phyloP scores from a whole-genome alignment of 1,284 basidiomycete genomes.

The Trichosporon sp. region DNA sequence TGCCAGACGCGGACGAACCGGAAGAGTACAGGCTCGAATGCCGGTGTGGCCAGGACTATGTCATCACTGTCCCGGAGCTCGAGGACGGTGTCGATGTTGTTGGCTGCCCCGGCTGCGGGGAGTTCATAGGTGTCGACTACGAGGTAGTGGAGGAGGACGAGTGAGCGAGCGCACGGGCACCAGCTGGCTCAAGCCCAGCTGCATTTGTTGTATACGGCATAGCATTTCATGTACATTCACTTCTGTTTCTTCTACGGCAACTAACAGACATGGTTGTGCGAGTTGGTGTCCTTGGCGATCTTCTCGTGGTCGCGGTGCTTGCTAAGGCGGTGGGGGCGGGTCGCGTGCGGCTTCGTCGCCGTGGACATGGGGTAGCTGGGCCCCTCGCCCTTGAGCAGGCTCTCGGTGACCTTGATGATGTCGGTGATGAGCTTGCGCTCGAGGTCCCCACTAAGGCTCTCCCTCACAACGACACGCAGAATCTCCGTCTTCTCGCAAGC shows the following conservation, averaged over 20 bases:
- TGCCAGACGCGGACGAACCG: conserved; percentile 21
- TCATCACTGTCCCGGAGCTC: conserved; percentile 45
- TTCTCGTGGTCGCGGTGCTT: neutral
- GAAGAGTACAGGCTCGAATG: conserved; percentile 47
- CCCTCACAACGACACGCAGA: conserved; percentile 78
- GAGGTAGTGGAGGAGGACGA: conserved; percentile 42
- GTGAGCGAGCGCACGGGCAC: neutral
- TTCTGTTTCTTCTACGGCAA: neutral
- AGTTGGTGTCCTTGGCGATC: neutral
- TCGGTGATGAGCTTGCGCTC: conserved; percentile 39
- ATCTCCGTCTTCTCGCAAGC: conserved; percentile 66
- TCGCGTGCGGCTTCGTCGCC: neutral
- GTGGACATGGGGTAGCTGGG: conserved; percentile 1
- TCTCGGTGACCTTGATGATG: conserved; percentile 29
- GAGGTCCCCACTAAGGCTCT: conserved; percentile 53
- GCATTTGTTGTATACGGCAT: neutral
- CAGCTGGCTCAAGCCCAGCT: no score
- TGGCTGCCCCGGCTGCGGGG: conserved; percentile 51
- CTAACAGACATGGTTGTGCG: neutral
- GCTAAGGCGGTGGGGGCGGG: neutral
- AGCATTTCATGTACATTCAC: neutral
- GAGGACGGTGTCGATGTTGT: conserved; percentile 50
- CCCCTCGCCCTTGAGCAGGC: conserved; percentile 1
- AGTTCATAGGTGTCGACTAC: conserved; percentile 51
- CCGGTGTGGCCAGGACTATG: conserved; percentile 46